Evolutionary conservation across 2,329 filamentous ascomycete species (phyloP), one percentile per base, ranked within the genome.

Genomic region (Karstenula rhodostoma): DNA sequence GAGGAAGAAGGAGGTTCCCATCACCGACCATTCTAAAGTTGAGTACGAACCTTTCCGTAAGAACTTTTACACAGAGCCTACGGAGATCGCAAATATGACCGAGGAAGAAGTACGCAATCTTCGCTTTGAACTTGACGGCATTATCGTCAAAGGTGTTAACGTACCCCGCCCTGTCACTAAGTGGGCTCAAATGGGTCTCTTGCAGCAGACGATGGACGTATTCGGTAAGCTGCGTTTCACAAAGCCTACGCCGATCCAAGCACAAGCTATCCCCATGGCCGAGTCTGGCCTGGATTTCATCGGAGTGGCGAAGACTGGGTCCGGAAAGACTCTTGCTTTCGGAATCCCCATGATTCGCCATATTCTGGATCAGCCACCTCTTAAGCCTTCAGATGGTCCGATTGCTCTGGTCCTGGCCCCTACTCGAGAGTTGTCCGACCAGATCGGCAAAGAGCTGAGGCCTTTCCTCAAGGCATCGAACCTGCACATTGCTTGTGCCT

Each of bases 261-360:
- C 94, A 78, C 95, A 99, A 78, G 95, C 95, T 2, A 89, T 98
- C 61, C 95, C 95, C 1, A 90, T 93, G 10, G 92, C 97, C 71
- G 97, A 98, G 92, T 96, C 94, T 29, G 95, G 95, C 10, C 88
- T 93, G 67, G 95, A 99, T 81, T 91, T 97, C 40, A 93, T 99
- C 65, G 95, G 94, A 67, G 93, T 99, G 56, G 95, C 95, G 19
- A 98, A 98, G 82, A 99, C 95, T 27, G 95, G 95, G 5, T 98
- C 95, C 27, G 95, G 95, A 76, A 99, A 99, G 82, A 99, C 95
- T 0, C 89, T 98, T 70, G 95, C 95, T 6, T 99, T 98, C 75
- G 81, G 97, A 32, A 86, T 99, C 47, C 95, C 95, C 40, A 97
- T 98, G 93, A 97, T 99, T 77, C 89, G 95, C 58, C 95, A 99